Evolutionary conservation across 148 eudicot genomes (phyloP).

Genomic region (Amaranthus palmeri): DNA sequence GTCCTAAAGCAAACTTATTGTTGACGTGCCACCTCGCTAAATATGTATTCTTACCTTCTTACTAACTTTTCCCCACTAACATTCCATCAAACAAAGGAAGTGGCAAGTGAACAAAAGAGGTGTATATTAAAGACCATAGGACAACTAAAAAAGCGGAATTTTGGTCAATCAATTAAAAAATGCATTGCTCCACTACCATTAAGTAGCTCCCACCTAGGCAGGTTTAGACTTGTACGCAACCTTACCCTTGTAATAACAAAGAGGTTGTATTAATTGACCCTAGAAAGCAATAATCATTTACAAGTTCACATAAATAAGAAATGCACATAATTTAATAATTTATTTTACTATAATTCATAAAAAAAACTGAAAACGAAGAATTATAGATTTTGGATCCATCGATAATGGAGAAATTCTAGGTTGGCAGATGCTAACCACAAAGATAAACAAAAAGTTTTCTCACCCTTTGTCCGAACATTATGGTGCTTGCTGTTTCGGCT

Average conservation of each 20-base stretch:
- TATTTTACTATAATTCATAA: background rate
- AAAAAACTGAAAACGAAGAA: background rate
- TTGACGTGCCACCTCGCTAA: background rate
- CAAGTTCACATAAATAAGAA: no score
- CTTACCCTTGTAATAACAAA: no score
- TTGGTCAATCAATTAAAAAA: no score
- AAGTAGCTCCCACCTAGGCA: no score
- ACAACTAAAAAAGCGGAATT: background rate
- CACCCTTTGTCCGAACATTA: conserved; percentile 92
- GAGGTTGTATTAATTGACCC: no score
- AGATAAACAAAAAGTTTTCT: conserved; percentile 11
- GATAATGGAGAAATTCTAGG: no score
- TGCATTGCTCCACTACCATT: no score
- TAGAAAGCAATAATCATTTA: no score
- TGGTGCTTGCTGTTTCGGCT: conserved; percentile 87
- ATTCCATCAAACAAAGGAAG: background rate
- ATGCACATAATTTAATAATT: no score
- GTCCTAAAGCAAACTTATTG: background rate
- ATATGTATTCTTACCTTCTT: background rate
- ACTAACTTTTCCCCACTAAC: background rate
- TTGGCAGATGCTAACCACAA: background rate
- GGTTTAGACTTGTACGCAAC: no score
- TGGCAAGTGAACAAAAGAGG: background rate
- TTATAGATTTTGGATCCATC: no score
- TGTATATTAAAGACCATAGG: background rate